These are phyloP conservation scores for Cystobasidium onofrii DNA, from an alignment of 768 basidiomycete species.

Conservation along the genomic window DNA sequence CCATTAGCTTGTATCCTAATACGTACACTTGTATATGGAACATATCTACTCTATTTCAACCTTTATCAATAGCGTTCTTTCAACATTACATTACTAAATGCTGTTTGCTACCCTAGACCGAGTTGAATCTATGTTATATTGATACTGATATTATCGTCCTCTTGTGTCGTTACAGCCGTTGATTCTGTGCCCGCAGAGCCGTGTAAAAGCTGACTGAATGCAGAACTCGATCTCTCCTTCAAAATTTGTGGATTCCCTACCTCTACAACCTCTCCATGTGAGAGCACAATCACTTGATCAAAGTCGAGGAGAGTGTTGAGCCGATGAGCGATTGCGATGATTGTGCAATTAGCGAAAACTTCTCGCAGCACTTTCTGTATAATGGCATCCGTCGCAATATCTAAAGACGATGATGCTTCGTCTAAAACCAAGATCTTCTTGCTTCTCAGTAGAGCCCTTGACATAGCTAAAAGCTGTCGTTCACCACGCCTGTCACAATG, in stretches of 20 bases:
- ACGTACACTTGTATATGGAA: too few relatives aligned
- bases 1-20: too few relatives aligned
- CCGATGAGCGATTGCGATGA: constrained; percentile 33
- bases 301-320: constrained; percentile 25
- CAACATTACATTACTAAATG: too few relatives aligned
- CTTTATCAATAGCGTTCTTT: too few relatives aligned
- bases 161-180: not conserved
- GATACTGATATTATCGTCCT: not conserved
- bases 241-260: constrained; percentile 5
- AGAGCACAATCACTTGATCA: constrained; percentile 28
- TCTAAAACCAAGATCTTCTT: constrained; percentile 33
- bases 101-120: too few relatives aligned
- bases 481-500: constrained; percentile 26
- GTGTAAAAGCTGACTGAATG: constrained; percentile 15
- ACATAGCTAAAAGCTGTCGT: constrained; percentile 33
- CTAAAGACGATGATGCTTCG: constrained; percentile 32
- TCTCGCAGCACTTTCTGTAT: constrained; percentile 31
- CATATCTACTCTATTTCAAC: too few relatives aligned
- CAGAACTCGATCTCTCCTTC: not conserved
- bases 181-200: not conserved
- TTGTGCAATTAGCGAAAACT: constrained; percentile 31
- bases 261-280: constrained; percentile 21
- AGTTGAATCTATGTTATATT: not conserved
- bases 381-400: constrained; percentile 26
- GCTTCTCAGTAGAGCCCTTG: constrained; percentile 31